Percentiles rank a stretch among this genome's conserved stretches.
Evolutionary conservation across 2,329 filamentous ascomycete genomes (phyloP).

Genomic region (Chrysoporthe puriensis): DNA sequence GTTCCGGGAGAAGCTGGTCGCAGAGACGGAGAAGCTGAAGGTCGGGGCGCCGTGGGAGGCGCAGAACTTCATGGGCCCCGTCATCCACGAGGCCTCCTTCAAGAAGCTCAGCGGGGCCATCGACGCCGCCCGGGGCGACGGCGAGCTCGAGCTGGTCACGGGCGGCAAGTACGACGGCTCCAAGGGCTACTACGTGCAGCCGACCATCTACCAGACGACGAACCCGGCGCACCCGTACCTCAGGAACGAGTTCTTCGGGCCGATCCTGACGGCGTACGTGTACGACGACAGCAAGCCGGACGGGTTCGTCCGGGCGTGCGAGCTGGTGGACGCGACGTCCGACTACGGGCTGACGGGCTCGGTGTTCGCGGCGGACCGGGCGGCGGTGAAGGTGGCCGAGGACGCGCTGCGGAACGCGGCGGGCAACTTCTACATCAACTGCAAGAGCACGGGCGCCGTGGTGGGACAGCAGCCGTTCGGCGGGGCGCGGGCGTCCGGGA

Average conservation of each 20-base stretch:
- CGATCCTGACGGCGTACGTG: conserved; percentile 50
- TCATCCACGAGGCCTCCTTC: conserved; percentile 53
- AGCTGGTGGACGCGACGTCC: conserved; percentile 70
- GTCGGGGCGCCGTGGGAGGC: conserved; percentile 39
- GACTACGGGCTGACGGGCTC: conserved; percentile 65
- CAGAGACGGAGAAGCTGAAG: conserved; percentile 40
- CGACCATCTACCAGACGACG: conserved; percentile 49
- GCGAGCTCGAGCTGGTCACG: conserved; percentile 45
- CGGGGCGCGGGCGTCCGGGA: conserved; percentile 68
- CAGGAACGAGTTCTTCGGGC: conserved; percentile 53
- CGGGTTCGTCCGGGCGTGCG: conserved; percentile 55
- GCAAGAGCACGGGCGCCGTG: conserved; percentile 67
- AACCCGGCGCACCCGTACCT: conserved; percentile 49
- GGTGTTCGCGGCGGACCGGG: conserved; percentile 53
- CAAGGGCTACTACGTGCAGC: conserved; percentile 49
- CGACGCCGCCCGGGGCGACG: conserved; percentile 49
- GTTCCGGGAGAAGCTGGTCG: conserved; percentile 44
- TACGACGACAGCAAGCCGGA: conserved; percentile 49
- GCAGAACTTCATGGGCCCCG: conserved; percentile 50
- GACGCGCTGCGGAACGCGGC: conserved; percentile 55
- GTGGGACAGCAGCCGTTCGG: conserved; percentile 76
- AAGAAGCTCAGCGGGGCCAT: conserved; percentile 49
- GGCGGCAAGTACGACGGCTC: conserved; percentile 50
- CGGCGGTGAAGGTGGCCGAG: conserved; percentile 53
- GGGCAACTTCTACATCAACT: conserved; percentile 63